phyloP scores from a whole-genome alignment of 345 rosid species.

The Eucalyptus victrix region DNA sequence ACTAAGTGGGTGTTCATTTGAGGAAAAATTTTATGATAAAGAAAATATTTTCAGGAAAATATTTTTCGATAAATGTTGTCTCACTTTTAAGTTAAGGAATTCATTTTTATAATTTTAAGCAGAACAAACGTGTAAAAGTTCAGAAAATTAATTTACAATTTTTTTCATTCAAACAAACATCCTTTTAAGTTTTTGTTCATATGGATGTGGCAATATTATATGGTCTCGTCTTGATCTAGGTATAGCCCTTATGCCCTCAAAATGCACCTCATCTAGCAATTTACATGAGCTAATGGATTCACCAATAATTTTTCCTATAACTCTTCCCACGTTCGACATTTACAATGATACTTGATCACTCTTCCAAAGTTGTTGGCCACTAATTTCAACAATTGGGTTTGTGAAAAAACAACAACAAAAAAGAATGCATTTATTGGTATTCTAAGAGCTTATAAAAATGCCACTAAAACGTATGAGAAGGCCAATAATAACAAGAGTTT shows the following conservation, averaged over 20 bases:
- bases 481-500: neutral
- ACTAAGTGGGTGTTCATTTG: neutral
- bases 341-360: neutral
- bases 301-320: neutral
- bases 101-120: neutral
- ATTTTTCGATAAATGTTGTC: neutral
- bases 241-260: neutral
- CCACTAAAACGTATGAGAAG: neutral
- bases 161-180: neutral
- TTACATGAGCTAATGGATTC: neutral
- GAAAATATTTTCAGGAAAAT: too few relatives aligned
- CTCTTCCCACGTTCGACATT: neutral
- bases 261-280: neutral
- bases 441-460: neutral
- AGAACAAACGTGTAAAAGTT: too few relatives aligned
- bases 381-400: neutral
- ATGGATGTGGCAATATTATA: neutral
- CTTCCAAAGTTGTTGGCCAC: neutral
- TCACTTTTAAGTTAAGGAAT: too few relatives aligned
- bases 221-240: neutral
- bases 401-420: neutral
- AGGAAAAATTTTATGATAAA: too few relatives aligned
- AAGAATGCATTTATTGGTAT: neutral
- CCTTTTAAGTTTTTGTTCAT: neutral
- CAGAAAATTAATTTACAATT: too few relatives aligned